phyloP scores from a whole-genome alignment of 2,329 filamentous ascomycete species.

The Clonostachys rhizophaga region DNA sequence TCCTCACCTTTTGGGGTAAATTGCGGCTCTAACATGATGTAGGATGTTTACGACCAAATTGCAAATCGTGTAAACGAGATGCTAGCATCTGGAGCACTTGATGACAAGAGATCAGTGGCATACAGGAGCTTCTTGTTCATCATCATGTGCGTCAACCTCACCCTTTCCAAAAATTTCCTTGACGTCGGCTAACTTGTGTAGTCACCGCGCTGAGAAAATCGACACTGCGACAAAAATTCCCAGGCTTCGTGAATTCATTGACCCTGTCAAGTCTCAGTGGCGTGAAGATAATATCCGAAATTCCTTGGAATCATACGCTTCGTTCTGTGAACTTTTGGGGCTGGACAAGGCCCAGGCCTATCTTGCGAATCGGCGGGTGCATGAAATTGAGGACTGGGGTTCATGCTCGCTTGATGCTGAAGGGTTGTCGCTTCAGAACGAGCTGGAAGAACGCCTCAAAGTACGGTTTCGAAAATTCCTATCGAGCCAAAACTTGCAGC shows the following conservation, averaged over 20 bases:
- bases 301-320: conserved; percentile 67
- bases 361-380: conserved; percentile 66
- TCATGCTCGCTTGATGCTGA: conserved; percentile 70
- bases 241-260: conserved; percentile 71
- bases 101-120: conserved; percentile 80
- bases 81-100: conserved; percentile 64
- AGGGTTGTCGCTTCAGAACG: conserved; percentile 72
- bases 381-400: conserved; percentile 80
- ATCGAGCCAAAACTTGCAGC: conserved; percentile 5
- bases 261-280: conserved; percentile 81
- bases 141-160: conserved; percentile 61
- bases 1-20: neutral
- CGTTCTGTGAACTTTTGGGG: conserved; percentile 76
- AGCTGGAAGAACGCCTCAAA: conserved; percentile 72
- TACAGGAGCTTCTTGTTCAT: conserved; percentile 91
- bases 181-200: conserved; percentile 17
- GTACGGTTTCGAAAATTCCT: conserved; percentile 25
- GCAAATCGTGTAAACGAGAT: conserved; percentile 80
- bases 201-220: conserved; percentile 75
- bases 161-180: neutral
- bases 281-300: conserved; percentile 63
- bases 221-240: conserved; percentile 66
- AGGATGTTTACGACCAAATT: conserved; percentile 83
- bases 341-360: conserved; percentile 80
- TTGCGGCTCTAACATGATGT: neutral